Evolutionary conservation across 345 rosid species (phyloP).

Genomic region (Eucalyptus grandis): DNA sequence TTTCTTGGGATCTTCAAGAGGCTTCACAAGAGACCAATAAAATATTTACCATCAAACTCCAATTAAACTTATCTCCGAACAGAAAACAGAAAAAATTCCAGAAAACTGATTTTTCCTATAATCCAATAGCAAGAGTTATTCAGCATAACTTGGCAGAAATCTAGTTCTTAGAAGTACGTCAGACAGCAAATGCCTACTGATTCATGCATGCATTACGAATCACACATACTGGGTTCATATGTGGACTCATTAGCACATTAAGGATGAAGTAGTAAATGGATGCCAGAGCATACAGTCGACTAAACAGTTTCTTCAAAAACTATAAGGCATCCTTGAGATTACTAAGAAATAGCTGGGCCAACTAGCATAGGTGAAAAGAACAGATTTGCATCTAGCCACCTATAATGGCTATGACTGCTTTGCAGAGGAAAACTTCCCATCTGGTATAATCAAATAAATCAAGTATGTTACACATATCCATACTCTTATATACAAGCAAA

Average conservation of each 20-base stretch:
- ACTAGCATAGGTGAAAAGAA: neutral
- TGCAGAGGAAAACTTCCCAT: neutral
- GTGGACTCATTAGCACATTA: neutral
- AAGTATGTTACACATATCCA: neutral
- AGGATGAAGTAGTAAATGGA: neutral
- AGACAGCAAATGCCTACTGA: neutral
- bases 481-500: neutral
- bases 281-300: neutral
- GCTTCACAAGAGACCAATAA: conserved; percentile 35
- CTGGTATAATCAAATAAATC: neutral
- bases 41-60: neutral
- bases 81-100: neutral
- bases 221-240: neutral
- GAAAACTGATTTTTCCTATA: neutral
- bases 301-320: neutral
- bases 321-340: neutral
- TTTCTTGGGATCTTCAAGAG: conserved; percentile 81
- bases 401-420: neutral
- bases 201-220: neutral
- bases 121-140: neutral
- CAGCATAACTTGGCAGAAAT: neutral
- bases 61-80: neutral
- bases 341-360: neutral
- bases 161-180: neutral
- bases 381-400: neutral